Conservation (phyloP, 257 asterid genomes). For the Parsonsia alboflavescens region DNA sequence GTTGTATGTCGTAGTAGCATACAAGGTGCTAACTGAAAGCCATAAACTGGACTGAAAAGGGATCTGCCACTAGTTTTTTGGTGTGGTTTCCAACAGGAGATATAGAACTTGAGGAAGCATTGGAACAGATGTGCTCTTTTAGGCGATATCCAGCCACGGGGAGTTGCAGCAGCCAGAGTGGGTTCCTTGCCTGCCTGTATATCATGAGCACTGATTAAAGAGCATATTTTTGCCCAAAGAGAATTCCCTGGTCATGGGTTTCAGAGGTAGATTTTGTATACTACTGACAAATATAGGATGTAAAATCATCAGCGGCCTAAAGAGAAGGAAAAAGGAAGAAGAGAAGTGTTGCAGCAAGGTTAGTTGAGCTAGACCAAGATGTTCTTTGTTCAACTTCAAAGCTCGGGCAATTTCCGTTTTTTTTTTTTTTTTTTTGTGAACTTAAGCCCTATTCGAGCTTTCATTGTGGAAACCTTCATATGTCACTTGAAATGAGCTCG, state of each 20-base stretch:
- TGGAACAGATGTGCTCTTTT: conserved; percentile 10
- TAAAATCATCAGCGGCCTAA: background rate
- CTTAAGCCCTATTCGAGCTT: background rate
- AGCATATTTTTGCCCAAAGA: conserved; percentile 9
- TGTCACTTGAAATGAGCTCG: background rate
- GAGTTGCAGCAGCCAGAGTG: conserved; percentile 18
- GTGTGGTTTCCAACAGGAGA: conserved; percentile 15
- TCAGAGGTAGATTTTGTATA: conserved; percentile 29
- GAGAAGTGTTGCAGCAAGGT: background rate
- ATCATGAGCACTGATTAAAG: conserved; percentile 14
- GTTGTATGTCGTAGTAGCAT: background rate
- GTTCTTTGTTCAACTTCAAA: no score
- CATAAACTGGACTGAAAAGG: background rate
- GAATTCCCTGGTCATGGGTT: conserved; percentile 17
- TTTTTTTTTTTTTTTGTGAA: no score
- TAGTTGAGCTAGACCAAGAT: no score
- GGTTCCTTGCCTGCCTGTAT: conserved; percentile 12
- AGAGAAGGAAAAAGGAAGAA: background rate
- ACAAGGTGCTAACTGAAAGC: conserved; percentile 15
- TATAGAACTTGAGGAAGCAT: background rate
- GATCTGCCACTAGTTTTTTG: conserved; percentile 15
- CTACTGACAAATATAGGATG: background rate
- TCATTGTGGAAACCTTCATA: no score
- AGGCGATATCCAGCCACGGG: conserved; percentile 12
- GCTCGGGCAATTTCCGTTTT: no score